These are phyloP conservation scores for Juglanconis sp. DNA, from an alignment of 2,329 filamentous ascomycete species.

Conservation along the genomic window DNA sequence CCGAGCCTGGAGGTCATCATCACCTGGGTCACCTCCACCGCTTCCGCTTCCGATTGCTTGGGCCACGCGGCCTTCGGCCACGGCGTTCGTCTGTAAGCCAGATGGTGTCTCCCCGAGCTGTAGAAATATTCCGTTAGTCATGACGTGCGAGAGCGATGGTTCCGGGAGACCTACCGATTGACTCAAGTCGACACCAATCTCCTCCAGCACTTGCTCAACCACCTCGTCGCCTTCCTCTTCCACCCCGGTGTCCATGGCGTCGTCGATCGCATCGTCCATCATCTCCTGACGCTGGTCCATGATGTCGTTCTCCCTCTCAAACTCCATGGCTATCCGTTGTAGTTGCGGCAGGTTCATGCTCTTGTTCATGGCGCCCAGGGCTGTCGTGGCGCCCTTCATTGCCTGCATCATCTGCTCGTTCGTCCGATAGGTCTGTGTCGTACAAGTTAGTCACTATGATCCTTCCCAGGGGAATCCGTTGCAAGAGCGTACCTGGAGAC, in stretches of 20 bases:
- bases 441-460: background rate
- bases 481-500: constrained; percentile 69
- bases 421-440: constrained; percentile 78
- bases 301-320: constrained; percentile 97
- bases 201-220: constrained; percentile 92
- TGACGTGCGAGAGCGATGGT: background rate
- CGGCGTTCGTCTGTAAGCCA: constrained; percentile 70
- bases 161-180: constrained; percentile 65
- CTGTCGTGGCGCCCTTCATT: constrained; percentile 95
- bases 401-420: constrained; percentile 99
- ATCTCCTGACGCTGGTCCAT: constrained; percentile 99
- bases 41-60: constrained; percentile 76
- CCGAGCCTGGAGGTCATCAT: constrained; percentile 91
- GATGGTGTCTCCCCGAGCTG: constrained; percentile 90
- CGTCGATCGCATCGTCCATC: constrained; percentile 99
- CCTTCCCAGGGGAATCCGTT: background rate
- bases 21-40: constrained; percentile 60
- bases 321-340: constrained; percentile 97
- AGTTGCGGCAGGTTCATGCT: constrained; percentile 96
- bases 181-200: constrained; percentile 91
- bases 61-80: constrained; percentile 74
- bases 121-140: constrained; percentile 26
- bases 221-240: constrained; percentile 97
- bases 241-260: constrained; percentile 84
- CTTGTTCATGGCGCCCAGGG: constrained; percentile 94